These are phyloP conservation scores for Suzukiozyma palmioleophila DNA, from an alignment of 1,139 yeast species.

Conservation along the genomic window DNA sequence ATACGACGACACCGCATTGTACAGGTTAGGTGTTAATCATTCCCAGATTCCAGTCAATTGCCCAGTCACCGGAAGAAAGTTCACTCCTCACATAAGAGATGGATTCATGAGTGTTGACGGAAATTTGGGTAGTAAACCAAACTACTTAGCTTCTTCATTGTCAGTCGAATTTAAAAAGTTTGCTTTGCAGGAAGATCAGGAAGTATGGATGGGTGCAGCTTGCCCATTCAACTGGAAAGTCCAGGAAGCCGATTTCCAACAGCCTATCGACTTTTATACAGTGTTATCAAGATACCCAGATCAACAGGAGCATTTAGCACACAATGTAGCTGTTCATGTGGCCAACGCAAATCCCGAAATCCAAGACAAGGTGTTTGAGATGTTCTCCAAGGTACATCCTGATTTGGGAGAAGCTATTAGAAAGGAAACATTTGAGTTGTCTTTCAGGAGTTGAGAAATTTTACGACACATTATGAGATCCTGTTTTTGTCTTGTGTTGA, in stretches of 20 bases:
- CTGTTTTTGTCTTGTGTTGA: too few relatives aligned
- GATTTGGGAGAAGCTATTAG: conserved; percentile 50
- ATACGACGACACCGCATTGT: conserved; percentile 70
- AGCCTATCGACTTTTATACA: conserved; percentile 52
- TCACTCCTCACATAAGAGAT: conserved; percentile 65
- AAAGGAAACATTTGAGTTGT: conserved; percentile 49
- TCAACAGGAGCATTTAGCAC: conserved; percentile 67
- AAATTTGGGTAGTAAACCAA: conserved; percentile 76
- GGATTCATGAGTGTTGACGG: conserved; percentile 78
- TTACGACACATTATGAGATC: too few relatives aligned
- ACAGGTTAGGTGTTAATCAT: conserved; percentile 56
- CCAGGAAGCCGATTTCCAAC: conserved; percentile 62
- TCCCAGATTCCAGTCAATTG: conserved; percentile 65
- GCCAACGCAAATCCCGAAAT: conserved; percentile 55
- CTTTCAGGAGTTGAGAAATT: too few relatives aligned
- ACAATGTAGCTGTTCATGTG: conserved; percentile 66
- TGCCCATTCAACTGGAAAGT: conserved; percentile 70
- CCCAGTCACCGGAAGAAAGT: conserved; percentile 39
- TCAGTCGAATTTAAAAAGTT: conserved; percentile 26
- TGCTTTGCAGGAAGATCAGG: conserved; percentile 49
- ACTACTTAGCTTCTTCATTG: conserved; percentile 53
- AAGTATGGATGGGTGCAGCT: conserved; percentile 73
- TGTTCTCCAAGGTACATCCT: conserved; percentile 61
- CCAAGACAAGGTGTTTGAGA: conserved; percentile 63
- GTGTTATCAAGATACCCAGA: conserved; percentile 61